phyloP scores from a whole-genome alignment of 2,329 filamentous ascomycete species.

The Aspergillaceae sp. region DNA sequence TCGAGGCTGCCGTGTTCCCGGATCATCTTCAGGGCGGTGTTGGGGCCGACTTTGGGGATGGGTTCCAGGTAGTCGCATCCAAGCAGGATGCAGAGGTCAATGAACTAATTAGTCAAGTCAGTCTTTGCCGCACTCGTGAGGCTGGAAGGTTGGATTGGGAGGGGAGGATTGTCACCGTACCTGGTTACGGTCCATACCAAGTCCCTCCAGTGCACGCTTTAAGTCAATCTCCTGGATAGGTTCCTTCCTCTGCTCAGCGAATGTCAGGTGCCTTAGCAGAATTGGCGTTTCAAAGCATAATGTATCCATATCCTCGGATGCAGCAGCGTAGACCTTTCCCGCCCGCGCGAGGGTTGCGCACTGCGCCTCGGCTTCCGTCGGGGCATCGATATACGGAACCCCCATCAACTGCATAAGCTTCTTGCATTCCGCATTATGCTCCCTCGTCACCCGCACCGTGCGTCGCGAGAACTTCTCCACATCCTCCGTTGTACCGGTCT shows the following conservation, averaged over 20 bases:
- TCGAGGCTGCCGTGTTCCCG: constrained; percentile 85
- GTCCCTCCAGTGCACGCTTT: constrained; percentile 73
- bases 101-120: constrained; percentile 54
- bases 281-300: constrained; percentile 91
- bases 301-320: constrained; percentile 98
- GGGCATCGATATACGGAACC: constrained; percentile 86
- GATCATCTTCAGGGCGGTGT: constrained; percentile 86
- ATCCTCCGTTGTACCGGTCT: constrained; percentile 94
- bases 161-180: constrained; percentile 37
- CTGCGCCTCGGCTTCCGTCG: constrained; percentile 94
- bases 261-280: constrained; percentile 83
- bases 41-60: constrained; percentile 86
- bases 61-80: constrained; percentile 97
- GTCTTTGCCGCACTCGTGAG: not conserved
- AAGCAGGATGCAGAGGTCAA: constrained; percentile 93
- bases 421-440: constrained; percentile 95
- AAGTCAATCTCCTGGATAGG: constrained; percentile 93
- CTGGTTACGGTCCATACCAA: constrained; percentile 81
- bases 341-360: constrained; percentile 82
- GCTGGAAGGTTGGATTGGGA: not conserved
- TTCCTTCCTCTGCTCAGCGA: constrained; percentile 94
- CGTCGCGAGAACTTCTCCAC: constrained; percentile 93
- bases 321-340: constrained; percentile 93
- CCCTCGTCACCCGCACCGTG: constrained; percentile 87
- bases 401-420: constrained; percentile 88